Percentiles rank a stretch among this genome's conserved stretches.
These are phyloP conservation scores for Tetragonia tetragonoides DNA, from an alignment of 148 eudicot species.

Conservation along the genomic window DNA sequence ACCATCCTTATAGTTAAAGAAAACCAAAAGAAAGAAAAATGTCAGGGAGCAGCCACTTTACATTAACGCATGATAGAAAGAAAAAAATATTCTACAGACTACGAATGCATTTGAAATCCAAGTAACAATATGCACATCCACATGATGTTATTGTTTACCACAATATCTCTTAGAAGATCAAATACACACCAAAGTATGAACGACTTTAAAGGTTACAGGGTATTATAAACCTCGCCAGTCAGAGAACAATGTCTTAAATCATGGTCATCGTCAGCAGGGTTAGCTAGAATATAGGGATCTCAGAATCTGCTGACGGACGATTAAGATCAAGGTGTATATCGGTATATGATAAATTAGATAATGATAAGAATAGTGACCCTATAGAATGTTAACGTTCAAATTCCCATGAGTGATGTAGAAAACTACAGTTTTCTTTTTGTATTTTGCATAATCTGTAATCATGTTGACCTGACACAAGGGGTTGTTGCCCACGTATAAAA, in stretches of 20 bases:
- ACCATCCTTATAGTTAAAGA: conserved; percentile 62
- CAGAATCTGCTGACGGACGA: not conserved
- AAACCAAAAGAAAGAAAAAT: not conserved
- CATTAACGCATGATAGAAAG: not conserved
- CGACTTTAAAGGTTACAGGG: not conserved
- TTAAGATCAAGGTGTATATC: not conserved
- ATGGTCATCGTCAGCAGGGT: not conserved
- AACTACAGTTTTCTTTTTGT: too few relatives aligned
- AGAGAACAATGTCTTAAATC: not conserved
- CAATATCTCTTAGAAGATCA: not conserved
- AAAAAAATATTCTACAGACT: not conserved
- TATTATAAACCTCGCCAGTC: not conserved
- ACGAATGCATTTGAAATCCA: not conserved
- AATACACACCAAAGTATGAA: not conserved
- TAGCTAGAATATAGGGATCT: not conserved
- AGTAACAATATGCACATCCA: not conserved
- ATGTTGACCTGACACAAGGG: too few relatives aligned
- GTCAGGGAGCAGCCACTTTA: conserved; percentile 1
- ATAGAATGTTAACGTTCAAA: not conserved
- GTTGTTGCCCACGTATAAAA: too few relatives aligned
- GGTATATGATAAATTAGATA: not conserved
- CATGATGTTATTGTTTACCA: not conserved
- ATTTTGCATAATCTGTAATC: too few relatives aligned
- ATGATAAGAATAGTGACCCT: not conserved
- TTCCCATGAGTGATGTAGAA: not conserved